A percentile compares a stretch with the other conserved stretches of the same genome.
Evolutionary conservation across 352 stramenopile genomes (phyloP).

Genomic region (Ophiocytium majus): DNA sequence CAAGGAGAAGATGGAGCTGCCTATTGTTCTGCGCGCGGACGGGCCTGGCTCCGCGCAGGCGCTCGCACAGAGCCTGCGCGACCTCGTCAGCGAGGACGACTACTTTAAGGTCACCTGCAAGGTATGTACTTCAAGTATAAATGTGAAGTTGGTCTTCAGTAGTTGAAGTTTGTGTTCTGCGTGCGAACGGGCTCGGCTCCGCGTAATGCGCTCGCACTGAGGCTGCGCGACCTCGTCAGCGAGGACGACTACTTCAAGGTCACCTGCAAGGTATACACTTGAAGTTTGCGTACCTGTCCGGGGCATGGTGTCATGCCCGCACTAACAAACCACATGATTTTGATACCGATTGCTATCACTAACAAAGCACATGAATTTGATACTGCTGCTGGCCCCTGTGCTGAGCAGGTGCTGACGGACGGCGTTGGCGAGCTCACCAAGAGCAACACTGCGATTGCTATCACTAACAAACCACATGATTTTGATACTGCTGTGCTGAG

Average conservation of each 20-base stretch:
- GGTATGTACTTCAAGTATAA: slow-evolving; percentile 5
- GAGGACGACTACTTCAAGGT: slow-evolving; percentile 74
- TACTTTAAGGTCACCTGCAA: slow-evolving; percentile 73
- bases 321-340: no score
- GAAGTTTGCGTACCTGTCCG: no score
- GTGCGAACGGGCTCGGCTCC: no score
- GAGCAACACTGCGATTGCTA: slow-evolving; percentile 90
- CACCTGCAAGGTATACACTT: slow-evolving; percentile 61
- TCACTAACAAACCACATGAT: no score
- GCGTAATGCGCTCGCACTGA: no score
- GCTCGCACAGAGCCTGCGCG: slow-evolving; percentile 58
- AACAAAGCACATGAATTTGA: no score
- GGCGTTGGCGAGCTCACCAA: slow-evolving; percentile 77
- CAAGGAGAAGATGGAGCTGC: slow-evolving; percentile 87
- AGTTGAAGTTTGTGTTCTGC: slow-evolving; percentile 70
- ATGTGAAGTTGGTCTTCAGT: no score
- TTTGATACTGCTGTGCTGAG: no score
- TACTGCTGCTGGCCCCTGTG: no score
- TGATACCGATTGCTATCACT: no score
- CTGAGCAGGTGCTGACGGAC: slow-evolving; percentile 69
- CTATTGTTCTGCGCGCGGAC: slow-evolving; percentile 96
- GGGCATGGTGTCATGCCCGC: no score
- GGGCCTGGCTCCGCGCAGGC: slow-evolving; percentile 93
- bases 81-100: slow-evolving; percentile 72
- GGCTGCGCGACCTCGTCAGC: background rate